Base-by-base conservation (phyloP, 2,329 filamentous ascomycete species). In the Mycosphaerella sp. region DNA sequence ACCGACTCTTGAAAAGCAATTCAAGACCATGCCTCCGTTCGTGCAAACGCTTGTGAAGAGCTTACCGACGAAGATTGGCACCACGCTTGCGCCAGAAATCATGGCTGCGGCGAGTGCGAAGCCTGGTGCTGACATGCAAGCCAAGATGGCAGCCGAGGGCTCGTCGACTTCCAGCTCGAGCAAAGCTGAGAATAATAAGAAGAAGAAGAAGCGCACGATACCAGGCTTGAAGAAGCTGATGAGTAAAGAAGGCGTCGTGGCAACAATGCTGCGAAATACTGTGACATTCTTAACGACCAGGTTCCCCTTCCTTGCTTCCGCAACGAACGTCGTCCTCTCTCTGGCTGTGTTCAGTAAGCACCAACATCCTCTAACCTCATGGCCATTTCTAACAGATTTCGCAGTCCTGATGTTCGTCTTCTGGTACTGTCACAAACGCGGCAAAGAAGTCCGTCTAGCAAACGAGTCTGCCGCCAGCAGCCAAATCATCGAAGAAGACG, bases 381-480 rank as follows among this genome's bases (percentile, higher is more conserved):
- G 21, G 7, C 21, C 4, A 32, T 4, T 16, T 39, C 64, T 70
- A 57, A 69, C 52, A 18, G 6, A 7, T 5, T 27, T 28, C 10
- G 21, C 10, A 87, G 87, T 97, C 49, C 78, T 97, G 13, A 79
- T 98, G 50, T 93, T 95, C 66, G 88, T 95, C 40, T 84, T 97
- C 62, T 98, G 91, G 90, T 98, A 97, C 72, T 97, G 90, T 72
- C 86, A 97, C 71, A 97, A 97, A 74, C 86, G 93, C 48, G 93
- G 93, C 35, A 82, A 82, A 40, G 91, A 98, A 72, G 84, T 83
- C 6, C 81, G 93, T 44, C 79, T 97, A 10, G 84, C 62, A 2
- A 57, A 58, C 14, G 52, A 42, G 18, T 54, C 44, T n/a, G 52
- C 40, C 9, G 35, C 27, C 30, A 49, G 45, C 14, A 49, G 45